phyloP scores from a whole-genome alignment of 805 yeast genomes.

The Kazachstania kunashirensis region DNA sequence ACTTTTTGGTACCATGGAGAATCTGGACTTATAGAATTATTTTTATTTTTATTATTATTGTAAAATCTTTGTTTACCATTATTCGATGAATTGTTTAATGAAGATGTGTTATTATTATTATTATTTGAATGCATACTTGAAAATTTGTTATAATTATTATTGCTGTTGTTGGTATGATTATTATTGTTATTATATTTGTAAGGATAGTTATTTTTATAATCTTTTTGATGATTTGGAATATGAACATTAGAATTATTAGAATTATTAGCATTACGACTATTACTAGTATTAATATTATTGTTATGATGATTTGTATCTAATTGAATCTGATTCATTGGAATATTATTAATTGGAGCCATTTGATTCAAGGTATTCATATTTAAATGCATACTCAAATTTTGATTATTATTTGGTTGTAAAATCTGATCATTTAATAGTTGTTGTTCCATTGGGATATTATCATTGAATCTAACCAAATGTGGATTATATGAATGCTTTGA shows the following conservation, averaged over 20 bases:
- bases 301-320: background rate
- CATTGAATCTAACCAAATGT: conserved; percentile 32
- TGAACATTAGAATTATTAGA: conserved; percentile 3
- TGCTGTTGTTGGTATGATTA: conserved; percentile 1
- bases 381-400: no score
- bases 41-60: conserved; percentile 8
- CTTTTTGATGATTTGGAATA: conserved; percentile 3
- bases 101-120: background rate
- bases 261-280: conserved; percentile 3
- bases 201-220: conserved; percentile 8
- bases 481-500: conserved; percentile 31
- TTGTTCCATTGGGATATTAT: conserved; percentile 26
- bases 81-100: background rate
- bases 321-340: conserved; percentile 1
- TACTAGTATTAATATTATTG: conserved; percentile 1
- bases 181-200: conserved; percentile 3
- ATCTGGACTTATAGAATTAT: conserved; percentile 21
- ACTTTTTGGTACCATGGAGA: conserved; percentile 44
- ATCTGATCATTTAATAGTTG: no score
- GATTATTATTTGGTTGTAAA: no score
- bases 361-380: background rate
- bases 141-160: conserved; percentile 2
- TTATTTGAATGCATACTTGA: conserved; percentile 2
- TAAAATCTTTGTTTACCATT: background rate
- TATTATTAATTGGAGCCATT: conserved; percentile 1